Conservation (phyloP, 2,329 filamentous ascomycete species). For the Calcarisporium arbuscula region DNA sequence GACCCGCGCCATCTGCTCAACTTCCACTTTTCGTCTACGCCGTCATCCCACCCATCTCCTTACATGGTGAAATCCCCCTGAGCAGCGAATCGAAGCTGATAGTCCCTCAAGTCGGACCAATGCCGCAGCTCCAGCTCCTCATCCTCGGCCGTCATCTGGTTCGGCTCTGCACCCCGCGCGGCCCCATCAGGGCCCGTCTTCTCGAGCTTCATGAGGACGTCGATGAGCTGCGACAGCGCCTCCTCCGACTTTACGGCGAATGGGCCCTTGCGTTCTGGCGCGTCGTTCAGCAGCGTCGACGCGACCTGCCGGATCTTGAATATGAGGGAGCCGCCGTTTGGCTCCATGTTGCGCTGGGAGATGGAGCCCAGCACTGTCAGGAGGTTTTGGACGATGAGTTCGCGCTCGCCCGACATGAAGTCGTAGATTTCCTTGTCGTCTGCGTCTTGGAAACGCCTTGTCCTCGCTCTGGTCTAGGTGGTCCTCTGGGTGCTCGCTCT, state of each 20-base stretch:
- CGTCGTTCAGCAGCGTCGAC: conserved; percentile 64
- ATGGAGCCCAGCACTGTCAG: conserved; percentile 69
- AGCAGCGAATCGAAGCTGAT: conserved; percentile 66
- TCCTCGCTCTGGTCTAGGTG: conserved; percentile 27
- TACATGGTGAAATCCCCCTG: conserved; percentile 54
- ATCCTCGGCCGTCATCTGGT: conserved; percentile 45
- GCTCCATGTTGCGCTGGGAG: conserved; percentile 78
- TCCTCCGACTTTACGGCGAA: conserved; percentile 57
- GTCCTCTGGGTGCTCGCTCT: conserved; percentile 27
- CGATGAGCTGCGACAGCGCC: conserved; percentile 65
- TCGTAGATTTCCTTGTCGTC: conserved; percentile 47
- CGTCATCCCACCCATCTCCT: conserved; percentile 17
- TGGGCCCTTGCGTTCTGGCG: conserved; percentile 43
- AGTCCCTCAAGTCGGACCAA: conserved; percentile 75
- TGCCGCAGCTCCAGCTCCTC: conserved; percentile 70
- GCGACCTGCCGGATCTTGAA: conserved; percentile 82
- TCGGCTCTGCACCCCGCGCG: conserved; percentile 22
- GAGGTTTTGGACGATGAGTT: conserved; percentile 74
- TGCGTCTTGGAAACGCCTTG: conserved; percentile 29
- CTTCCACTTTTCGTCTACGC: too few species aligned
- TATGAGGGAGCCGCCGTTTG: conserved; percentile 59
- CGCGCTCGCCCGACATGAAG: conserved; percentile 68
- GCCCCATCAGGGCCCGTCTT: conserved; percentile 42
- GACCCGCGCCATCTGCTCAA: too few species aligned
- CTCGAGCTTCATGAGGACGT: conserved; percentile 69